Evolutionary conservation across 2,329 filamentous ascomycete genomes (phyloP).

Genomic region (Pestalotiopsis sp.): DNA sequence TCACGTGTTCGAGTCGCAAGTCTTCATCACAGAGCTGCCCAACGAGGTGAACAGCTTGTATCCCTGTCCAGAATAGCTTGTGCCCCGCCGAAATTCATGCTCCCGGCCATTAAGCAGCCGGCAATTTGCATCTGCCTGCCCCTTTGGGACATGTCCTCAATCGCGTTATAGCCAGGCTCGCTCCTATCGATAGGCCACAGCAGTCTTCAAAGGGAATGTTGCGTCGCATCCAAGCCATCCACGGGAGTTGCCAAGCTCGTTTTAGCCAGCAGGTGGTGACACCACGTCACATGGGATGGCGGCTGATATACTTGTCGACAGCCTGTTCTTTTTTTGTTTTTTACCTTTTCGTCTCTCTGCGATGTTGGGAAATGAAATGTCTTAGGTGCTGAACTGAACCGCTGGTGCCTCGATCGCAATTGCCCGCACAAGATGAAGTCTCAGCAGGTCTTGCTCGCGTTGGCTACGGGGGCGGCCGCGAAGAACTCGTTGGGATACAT

Average conservation of each 20-base stretch:
- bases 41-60: not conserved
- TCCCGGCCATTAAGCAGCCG: not conserved
- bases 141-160: not conserved
- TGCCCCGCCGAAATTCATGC: not conserved
- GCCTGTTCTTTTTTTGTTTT: not conserved
- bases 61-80: not conserved
- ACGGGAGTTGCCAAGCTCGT: slow-evolving; percentile 4
- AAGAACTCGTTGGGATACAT: slow-evolving; percentile 4
- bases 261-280: not conserved
- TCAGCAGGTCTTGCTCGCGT: not conserved
- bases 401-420: not conserved
- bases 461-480: not conserved
- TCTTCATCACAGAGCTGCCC: not conserved
- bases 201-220: slow-evolving; percentile 1
- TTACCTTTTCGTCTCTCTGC: not conserved
- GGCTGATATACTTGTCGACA: not conserved
- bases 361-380: not conserved
- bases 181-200: not conserved
- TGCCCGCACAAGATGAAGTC: not conserved
- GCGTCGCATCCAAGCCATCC: not conserved
- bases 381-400: not conserved
- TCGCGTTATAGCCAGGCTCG: not conserved
- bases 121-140: not conserved
- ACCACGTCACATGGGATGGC: not conserved
- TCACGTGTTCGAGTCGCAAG: not conserved